phyloP scores from a whole-genome alignment of 1,139 yeast genomes.

The Hyphopichia burtonii region DNA sequence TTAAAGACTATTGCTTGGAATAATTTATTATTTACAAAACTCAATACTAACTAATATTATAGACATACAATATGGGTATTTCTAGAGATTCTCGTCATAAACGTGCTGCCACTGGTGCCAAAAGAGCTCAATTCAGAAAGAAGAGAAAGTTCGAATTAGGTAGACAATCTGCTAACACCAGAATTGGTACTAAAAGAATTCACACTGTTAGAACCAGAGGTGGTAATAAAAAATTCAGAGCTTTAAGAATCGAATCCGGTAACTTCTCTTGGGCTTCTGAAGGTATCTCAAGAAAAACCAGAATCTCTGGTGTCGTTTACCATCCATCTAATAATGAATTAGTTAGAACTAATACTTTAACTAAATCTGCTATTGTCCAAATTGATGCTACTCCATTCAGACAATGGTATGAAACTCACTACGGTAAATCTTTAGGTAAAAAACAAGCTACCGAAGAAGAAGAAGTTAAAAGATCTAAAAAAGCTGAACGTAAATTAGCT shows the following conservation, averaged over 20 bases:
- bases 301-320: constrained; percentile 96
- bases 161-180: constrained; percentile 99
- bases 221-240: constrained; percentile 99
- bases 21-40: too few species aligned
- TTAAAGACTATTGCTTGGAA: too few species aligned
- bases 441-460: constrained; percentile 48
- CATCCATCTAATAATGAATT: constrained; percentile 99
- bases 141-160: constrained; percentile 99
- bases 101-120: constrained; percentile 99
- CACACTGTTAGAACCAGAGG: constrained; percentile 99
- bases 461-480: constrained; percentile 68
- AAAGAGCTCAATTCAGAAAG: constrained; percentile 99
- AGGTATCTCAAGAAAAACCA: constrained; percentile 98
- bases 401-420: constrained; percentile 99
- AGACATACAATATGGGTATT: constrained; percentile 78
- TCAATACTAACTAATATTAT: constrained; percentile 23
- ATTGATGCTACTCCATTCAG: constrained; percentile 99
- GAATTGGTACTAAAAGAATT: constrained; percentile 98
- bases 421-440: constrained; percentile 94
- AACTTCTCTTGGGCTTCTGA: constrained; percentile 99
- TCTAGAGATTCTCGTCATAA: constrained; percentile 99
- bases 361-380: constrained; percentile 98
- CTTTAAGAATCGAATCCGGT: constrained; percentile 98
- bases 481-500: constrained; percentile 88
- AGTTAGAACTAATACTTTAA: constrained; percentile 99